Conservation (phyloP, 2,329 filamentous ascomycete species). For the Laburnicola sp. region DNA sequence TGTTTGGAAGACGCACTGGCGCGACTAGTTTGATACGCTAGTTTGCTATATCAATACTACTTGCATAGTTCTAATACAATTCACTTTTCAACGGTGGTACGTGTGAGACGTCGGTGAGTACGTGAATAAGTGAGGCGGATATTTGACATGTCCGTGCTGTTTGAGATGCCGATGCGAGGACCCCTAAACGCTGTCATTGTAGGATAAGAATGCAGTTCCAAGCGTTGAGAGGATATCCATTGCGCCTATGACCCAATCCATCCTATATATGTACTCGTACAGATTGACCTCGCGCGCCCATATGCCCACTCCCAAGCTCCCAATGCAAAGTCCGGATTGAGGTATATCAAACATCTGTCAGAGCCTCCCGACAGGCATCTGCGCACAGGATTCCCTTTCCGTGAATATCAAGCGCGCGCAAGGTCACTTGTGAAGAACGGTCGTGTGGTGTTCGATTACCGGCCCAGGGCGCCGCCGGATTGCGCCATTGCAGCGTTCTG, state of each 20-base stretch:
- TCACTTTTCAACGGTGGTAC: too few relatives aligned
- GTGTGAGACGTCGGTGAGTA: too few relatives aligned
- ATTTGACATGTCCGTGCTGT: too few relatives aligned
- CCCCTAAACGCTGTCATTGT: too few relatives aligned
- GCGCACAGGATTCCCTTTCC: neutral
- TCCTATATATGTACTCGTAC: slow-evolving; percentile 7
- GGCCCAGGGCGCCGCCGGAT: slow-evolving; percentile 56
- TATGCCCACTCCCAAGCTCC: neutral
- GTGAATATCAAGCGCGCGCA: neutral
- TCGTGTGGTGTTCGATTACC: slow-evolving; percentile 30
- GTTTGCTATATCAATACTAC: too few relatives aligned
- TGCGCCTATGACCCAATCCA: slow-evolving; percentile 5
- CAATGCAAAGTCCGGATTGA: neutral
- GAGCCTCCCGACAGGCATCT: neutral
- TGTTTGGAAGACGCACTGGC: too few relatives aligned
- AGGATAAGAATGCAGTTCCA: too few relatives aligned
- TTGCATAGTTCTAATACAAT: too few relatives aligned
- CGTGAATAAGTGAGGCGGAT: too few relatives aligned
- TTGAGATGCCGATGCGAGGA: too few relatives aligned
- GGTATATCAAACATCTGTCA: neutral
- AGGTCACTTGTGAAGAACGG: neutral
- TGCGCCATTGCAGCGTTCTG: slow-evolving; percentile 71
- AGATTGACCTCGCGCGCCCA: neutral
- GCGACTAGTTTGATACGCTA: too few relatives aligned
- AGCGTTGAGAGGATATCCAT: slow-evolving; percentile 7